phyloP scores from a whole-genome alignment of 148 eudicot genomes.

The Rhododendron ferrugineum region DNA sequence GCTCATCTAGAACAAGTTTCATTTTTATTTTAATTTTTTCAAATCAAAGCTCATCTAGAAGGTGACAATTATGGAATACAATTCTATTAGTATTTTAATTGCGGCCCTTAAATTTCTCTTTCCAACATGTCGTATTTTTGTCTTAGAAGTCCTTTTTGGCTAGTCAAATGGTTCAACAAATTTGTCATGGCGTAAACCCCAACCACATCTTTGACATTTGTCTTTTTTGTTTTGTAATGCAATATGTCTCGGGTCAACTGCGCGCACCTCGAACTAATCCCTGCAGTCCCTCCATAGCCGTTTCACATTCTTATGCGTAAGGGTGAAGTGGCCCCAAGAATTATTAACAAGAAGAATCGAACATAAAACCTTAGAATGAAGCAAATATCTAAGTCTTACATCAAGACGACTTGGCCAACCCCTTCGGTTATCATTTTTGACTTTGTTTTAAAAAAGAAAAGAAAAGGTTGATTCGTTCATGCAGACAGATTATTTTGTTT shows the following conservation, averaged over 20 bases:
- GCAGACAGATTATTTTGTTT: neutral
- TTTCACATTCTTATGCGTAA: too few species aligned
- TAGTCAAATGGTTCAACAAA: neutral
- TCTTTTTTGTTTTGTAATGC: neutral
- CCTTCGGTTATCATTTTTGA: too few species aligned
- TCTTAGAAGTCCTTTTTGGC: neutral
- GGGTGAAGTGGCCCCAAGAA: too few species aligned
- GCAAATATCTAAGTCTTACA: too few species aligned
- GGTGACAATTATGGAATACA: neutral
- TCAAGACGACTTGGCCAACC: too few species aligned
- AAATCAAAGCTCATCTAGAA: neutral
- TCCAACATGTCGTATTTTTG: neutral
- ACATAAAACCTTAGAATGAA: too few species aligned
- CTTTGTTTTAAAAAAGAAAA: too few species aligned
- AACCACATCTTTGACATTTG: neutral
- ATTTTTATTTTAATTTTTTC: neutral
- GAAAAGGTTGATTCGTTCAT: neutral
- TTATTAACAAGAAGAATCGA: too few species aligned
- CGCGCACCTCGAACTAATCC: too few species aligned
- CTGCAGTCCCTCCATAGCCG: too few species aligned
- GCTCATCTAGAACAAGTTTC: neutral
- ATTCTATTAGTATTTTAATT: neutral
- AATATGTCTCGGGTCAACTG: accelerated
- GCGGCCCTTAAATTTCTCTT: neutral
- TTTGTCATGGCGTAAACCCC: neutral